Conservation (phyloP, 768 basidiomycete species). For the Mycena alexandri region DNA sequence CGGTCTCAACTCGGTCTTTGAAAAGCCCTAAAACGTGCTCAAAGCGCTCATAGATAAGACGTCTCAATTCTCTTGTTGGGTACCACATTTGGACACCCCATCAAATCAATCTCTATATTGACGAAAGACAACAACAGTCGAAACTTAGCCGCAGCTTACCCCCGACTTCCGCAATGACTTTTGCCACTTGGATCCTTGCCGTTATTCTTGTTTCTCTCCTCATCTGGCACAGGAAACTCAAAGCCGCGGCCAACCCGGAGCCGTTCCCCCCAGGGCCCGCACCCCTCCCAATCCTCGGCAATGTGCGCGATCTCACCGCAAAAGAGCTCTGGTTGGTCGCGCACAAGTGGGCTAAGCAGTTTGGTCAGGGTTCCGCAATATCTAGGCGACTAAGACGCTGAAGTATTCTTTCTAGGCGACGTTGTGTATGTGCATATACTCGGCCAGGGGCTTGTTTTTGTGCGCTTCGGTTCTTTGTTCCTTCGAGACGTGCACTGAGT, state of each 20-base stretch:
- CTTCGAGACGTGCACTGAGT: neutral
- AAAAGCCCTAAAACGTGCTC: no score
- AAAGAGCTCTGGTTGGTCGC: slow-evolving; percentile 78
- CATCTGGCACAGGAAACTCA: slow-evolving; percentile 59
- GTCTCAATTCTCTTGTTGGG: no score
- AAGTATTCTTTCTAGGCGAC: slow-evolving; percentile 53
- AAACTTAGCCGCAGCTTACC: neutral
- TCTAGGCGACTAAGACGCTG: slow-evolving; percentile 28
- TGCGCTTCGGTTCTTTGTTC: neutral
- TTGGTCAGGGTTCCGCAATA: slow-evolving; percentile 56
- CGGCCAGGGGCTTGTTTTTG: slow-evolving; percentile 75
- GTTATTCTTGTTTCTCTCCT: slow-evolving; percentile 55
- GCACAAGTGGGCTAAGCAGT: slow-evolving; percentile 70
- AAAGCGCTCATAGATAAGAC: no score
- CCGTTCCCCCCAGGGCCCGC: slow-evolving; percentile 77
- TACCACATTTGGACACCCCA: no score
- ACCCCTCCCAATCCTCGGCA: slow-evolving; percentile 74
- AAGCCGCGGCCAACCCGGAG: slow-evolving; percentile 39
- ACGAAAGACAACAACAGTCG: no score
- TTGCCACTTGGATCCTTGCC: slow-evolving; percentile 30
- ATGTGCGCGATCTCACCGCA: slow-evolving; percentile 68
- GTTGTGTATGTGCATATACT: slow-evolving; percentile 75
- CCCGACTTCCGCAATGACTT: slow-evolving; percentile 22
- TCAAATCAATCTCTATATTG: no score
- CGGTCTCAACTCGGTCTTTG: no score